Base-by-base conservation (phyloP, 164 flowering plant species). In the Vitis cinerea region DNA sequence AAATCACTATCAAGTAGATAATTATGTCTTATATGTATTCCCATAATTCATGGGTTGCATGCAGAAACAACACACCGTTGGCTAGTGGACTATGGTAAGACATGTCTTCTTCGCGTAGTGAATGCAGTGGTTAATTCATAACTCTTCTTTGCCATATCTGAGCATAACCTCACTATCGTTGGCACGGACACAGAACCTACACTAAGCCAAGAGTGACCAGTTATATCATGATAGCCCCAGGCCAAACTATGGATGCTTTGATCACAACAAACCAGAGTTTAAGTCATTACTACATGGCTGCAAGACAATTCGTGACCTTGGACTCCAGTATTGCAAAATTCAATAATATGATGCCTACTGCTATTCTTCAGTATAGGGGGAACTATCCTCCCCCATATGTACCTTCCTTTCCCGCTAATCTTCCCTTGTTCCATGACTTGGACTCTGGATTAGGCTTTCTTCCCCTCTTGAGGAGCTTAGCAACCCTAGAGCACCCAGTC, bases 91-190 rank as follows among this genome's bases (percentile, higher is more conserved):
- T 61, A 30, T 49, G 73, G 79, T 0, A 70, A 73, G 63, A 73
- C 77, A 0, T 78, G 74, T 62, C 74, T 78, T 52, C 66, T 78
- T 10, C 77, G 75, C 2, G 8, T 78, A 16, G 13, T 78, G 5
- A 71, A 74, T 15, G 69, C 77, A 3, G 71, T 29, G 6, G 58
- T 71, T 72, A 67, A 74, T 47, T 63, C 16, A 8, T 67, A 62
- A 16, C 9, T 30, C 2, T 78, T 74, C 70, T 74, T 78, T 10
- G 72, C 62, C 17, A 67, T 78, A 8, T 70, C 77, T 3, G 23
- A 54, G 4, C 80, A 73, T 63, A 74, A 58, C 52, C 69, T 78
- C 58, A 78, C 70, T 9, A 58, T 78, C 0, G 81, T 78, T 0
- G 77, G 52, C 1, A 8, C 1, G 10, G 81, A 78, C 16, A 78